phyloP scores from a whole-genome alignment of 495 filamentous ascomycete species.

The Aspergillus haitiensis region DNA sequence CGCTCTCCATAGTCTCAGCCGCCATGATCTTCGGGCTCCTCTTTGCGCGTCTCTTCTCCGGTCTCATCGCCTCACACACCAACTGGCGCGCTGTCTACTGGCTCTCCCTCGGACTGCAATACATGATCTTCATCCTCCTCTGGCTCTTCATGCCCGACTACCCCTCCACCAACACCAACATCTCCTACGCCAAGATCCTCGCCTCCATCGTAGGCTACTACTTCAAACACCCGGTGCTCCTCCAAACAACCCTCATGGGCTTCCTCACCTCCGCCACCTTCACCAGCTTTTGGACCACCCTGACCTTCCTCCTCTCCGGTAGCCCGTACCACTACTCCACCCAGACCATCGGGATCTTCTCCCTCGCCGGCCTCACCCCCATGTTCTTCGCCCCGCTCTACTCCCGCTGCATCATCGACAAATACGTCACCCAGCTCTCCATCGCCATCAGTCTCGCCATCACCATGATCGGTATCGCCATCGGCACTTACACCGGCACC shows the following conservation, averaged over 20 bases:
- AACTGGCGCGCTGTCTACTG: slow-evolving; percentile 80
- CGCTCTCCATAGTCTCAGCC: slow-evolving; percentile 70
- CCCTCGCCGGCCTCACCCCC: slow-evolving; percentile 69
- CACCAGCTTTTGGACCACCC: slow-evolving; percentile 78
- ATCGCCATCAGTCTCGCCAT: slow-evolving; percentile 61
- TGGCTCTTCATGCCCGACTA: slow-evolving; percentile 82
- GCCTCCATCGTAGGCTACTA: slow-evolving; percentile 62
- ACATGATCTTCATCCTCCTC: slow-evolving; percentile 61
- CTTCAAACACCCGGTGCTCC: slow-evolving; percentile 62
- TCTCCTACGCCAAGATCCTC: slow-evolving; percentile 64
- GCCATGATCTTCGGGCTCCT: slow-evolving; percentile 77
- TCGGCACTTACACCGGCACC: slow-evolving; percentile 68
- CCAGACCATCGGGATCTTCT: slow-evolving; percentile 72
- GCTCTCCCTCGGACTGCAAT: slow-evolving; percentile 73
- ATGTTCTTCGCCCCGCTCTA: slow-evolving; percentile 68
- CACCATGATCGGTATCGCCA: slow-evolving; percentile 59
- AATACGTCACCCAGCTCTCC: slow-evolving; percentile 63
- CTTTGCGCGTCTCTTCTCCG: slow-evolving; percentile 73
- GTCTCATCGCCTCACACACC: slow-evolving; percentile 68
- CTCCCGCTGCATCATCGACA: slow-evolving; percentile 69
- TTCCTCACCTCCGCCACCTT: slow-evolving; percentile 59
- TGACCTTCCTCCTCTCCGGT: slow-evolving; percentile 73
- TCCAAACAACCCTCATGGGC: slow-evolving; percentile 62
- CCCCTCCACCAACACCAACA: slow-evolving; percentile 64
- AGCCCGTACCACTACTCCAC: slow-evolving; percentile 68